Conservation (phyloP, 208 protist genomes). For the Naegleria fowleri region DNA sequence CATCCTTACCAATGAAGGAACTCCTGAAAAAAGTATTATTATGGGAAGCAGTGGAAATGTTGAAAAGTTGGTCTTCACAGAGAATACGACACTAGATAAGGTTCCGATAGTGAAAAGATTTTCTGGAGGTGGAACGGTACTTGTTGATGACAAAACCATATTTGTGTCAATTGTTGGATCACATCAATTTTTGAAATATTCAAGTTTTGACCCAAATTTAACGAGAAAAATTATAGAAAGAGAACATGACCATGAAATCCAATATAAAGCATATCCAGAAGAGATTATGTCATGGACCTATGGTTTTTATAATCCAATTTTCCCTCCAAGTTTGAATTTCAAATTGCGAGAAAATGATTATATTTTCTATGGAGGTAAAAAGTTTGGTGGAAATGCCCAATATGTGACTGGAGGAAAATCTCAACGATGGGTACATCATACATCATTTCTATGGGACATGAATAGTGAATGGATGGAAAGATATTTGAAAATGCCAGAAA, state of each 20-base stretch:
- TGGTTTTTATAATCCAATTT: constrained; percentile 8
- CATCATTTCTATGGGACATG: not conserved
- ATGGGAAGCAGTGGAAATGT: not conserved
- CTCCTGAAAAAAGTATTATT: not conserved
- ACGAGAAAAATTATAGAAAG: not conserved
- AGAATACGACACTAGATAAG: not conserved
- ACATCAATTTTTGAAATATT: not conserved
- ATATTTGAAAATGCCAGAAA: not conserved
- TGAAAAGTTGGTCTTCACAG: not conserved
- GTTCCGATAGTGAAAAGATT: constrained; percentile 13
- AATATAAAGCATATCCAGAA: not conserved
- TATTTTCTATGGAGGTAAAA: not conserved
- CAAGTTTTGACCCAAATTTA: not conserved
- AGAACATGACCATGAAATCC: not conserved
- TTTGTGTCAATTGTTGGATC: not conserved
- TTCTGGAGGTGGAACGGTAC: constrained; percentile 5
- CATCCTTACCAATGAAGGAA: constrained; percentile 9
- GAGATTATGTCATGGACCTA: constrained; percentile 3
- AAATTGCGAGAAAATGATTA: constrained; percentile 12
- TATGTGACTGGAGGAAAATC: constrained; percentile 19
- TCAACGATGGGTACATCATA: not conserved
- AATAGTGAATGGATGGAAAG: not conserved
- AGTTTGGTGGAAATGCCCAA: constrained; percentile 24
- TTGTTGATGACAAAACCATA: not conserved
- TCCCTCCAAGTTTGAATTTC: not conserved